phyloP scores from a whole-genome alignment of 2,329 filamentous ascomycete genomes.

The Ophiostoma triangulosporum region DNA sequence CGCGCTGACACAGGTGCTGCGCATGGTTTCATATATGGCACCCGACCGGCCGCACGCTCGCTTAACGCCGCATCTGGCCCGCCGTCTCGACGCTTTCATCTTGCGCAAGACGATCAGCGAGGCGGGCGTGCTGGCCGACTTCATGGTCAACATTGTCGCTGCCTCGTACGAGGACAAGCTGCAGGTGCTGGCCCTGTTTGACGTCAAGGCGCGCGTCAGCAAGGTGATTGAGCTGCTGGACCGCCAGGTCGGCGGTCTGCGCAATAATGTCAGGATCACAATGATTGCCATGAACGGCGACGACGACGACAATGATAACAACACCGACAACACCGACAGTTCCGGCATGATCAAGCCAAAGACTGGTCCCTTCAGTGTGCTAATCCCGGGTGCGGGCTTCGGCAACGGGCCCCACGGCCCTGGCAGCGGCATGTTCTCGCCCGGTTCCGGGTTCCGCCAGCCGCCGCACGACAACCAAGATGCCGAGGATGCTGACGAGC shows the following conservation, averaged over 20 bases:
- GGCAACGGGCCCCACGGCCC: constrained; percentile 16
- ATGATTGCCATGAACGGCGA: constrained; percentile 52
- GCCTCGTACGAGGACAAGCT: constrained; percentile 84
- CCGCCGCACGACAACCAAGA: constrained; percentile 41
- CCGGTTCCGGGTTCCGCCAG: constrained; percentile 12
- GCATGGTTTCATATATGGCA: constrained; percentile 73
- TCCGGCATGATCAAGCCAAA: not conserved
- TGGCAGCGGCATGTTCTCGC: constrained; percentile 1
- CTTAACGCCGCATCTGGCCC: constrained; percentile 72
- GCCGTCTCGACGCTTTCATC: constrained; percentile 79
- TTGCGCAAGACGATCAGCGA: constrained; percentile 67
- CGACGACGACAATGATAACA: constrained; percentile 31
- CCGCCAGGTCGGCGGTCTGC: constrained; percentile 69
- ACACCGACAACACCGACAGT: constrained; percentile 26
- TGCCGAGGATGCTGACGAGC: constrained; percentile 76
- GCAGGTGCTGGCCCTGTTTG: constrained; percentile 66
- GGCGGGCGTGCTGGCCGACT: constrained; percentile 78
- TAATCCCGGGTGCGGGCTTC: constrained; percentile 14
- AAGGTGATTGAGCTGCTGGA: constrained; percentile 74
- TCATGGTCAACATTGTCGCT: constrained; percentile 89
- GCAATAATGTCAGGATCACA: constrained; percentile 77
- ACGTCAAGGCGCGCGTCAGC: constrained; percentile 64
- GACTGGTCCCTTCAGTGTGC: not conserved
- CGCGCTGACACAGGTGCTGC: constrained; percentile 72
- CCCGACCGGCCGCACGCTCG: constrained; percentile 48